Evolutionary conservation across 1,139 yeast genomes (phyloP).

Genomic region (Saccharomyces hybrid): DNA sequence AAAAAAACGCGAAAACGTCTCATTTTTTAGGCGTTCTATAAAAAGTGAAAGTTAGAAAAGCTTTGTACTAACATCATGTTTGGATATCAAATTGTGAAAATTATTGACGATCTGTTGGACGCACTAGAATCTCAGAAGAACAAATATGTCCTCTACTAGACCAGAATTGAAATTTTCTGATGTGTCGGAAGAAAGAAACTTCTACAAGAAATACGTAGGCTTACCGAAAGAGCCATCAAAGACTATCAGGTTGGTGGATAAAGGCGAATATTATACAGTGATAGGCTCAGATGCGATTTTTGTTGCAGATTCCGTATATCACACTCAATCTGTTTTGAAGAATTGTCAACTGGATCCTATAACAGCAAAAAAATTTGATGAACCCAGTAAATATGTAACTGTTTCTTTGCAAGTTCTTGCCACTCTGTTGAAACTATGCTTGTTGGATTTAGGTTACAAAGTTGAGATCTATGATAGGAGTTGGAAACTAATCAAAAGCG

Average conservation of each 20-base stretch:
- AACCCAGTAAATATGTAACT: conserved; percentile 59
- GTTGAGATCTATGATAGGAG: conserved; percentile 61
- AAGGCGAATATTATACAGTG: conserved; percentile 69
- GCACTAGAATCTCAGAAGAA: conserved; percentile 1
- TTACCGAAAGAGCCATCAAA: conserved; percentile 44
- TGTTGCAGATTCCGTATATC: conserved; percentile 77
- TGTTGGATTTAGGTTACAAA: conserved; percentile 62
- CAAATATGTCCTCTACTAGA: conserved; percentile 47
- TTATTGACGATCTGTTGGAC: neutral
- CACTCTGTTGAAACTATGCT: conserved; percentile 55
- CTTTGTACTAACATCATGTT: neutral
- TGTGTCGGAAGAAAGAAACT: conserved; percentile 39
- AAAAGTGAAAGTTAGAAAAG: neutral
- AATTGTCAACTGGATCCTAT: conserved; percentile 35
- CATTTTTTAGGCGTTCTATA: neutral
- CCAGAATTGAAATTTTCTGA: conserved; percentile 73
- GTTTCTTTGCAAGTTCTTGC: conserved; percentile 68
- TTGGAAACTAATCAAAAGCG: conserved; percentile 56
- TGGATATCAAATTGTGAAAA: no score
- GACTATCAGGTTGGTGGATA: conserved; percentile 63
- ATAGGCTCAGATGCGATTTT: conserved; percentile 70
- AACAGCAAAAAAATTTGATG: conserved; percentile 31
- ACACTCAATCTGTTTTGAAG: conserved; percentile 74
- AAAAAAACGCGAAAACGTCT: neutral
- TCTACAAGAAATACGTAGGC: conserved; percentile 49